These are phyloP conservation scores for Zhuliangozyma blackwelliae DNA, from an alignment of 1,139 yeast species.

Conservation along the genomic window DNA sequence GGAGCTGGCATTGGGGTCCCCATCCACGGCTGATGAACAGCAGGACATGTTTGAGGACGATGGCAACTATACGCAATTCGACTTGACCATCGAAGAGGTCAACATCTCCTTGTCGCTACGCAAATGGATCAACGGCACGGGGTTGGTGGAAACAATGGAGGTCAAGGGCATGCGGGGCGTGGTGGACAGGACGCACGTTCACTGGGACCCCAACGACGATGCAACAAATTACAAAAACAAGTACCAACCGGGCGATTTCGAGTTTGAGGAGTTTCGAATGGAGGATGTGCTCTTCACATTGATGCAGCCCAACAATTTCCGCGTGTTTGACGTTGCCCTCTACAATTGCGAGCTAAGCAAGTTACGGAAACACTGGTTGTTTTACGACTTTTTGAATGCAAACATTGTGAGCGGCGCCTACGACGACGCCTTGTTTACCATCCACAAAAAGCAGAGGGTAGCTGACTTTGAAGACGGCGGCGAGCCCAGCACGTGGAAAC, in stretches of 20 bases:
- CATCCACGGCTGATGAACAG: constrained; percentile 40
- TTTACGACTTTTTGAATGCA: constrained; percentile 82
- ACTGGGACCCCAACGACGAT: constrained; percentile 78
- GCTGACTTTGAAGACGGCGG: constrained; percentile 31
- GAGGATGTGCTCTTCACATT: constrained; percentile 82
- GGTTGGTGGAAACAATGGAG: constrained; percentile 78
- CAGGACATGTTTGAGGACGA: constrained; percentile 52
- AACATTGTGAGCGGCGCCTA: constrained; percentile 85
- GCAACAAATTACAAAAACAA: constrained; percentile 76
- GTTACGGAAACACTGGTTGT: constrained; percentile 87
- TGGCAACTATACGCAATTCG: constrained; percentile 95
- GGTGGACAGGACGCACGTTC: constrained; percentile 83
- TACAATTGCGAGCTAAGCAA: constrained; percentile 79
- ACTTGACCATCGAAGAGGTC: constrained; percentile 81
- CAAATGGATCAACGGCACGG: constrained; percentile 88
- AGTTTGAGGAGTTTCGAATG: constrained; percentile 74
- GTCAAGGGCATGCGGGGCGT: constrained; percentile 86
- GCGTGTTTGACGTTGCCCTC: constrained; percentile 82
- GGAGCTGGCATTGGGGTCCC: constrained; percentile 1
- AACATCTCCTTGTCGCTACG: constrained; percentile 74
- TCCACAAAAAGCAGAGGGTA: constrained; percentile 69
- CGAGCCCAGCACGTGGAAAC: constrained; percentile 38
- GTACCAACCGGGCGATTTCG: constrained; percentile 86
- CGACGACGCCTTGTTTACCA: constrained; percentile 88
- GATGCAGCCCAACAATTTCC: constrained; percentile 72